Evolutionary conservation across 345 rosid genomes (phyloP), one percentile per base, ranked within the genome.

Genomic region (Heritiera littoralis): DNA sequence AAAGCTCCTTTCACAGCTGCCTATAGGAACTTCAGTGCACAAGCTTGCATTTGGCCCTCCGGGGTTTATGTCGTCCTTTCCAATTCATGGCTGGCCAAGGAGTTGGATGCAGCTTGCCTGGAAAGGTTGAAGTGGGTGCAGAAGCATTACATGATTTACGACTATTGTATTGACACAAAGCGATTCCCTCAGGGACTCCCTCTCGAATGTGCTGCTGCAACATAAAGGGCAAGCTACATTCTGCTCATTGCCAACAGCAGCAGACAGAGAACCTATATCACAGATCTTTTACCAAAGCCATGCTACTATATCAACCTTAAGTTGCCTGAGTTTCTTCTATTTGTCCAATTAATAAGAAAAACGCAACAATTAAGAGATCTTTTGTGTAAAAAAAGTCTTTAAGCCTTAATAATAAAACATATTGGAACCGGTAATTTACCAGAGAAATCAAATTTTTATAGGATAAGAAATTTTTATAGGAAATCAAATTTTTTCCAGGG

Each of bases 1-100:
- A 79, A 84, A 74, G 92, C 92, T 52, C 93, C 93, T 18, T 90
- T 90, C 81, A 90, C 88, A 45, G 90, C 92, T 56, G 83, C 91
- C 0, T 89, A 85, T 78, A 84, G 88, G 78, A 86, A 86, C 66
- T 83, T 90, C 55, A 84, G 78, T 43, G 83, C 83, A 14, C 77
- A 83, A 59, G 92, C 91, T 68, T 91, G 95, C 61, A 81, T 86
- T 40, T 78, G 85, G 92, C 84, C 84, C 3, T 78, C 83, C 17
- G 86, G 89, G 13, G 28, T 75, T 11, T 46, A 48, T 28, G n/a
- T 81, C 85, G 2, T 84, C 88, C 52, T 38, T 78, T 35, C 11
- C 45, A 18, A 52, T 81, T 75, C 58, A 49, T 66, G 64, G 73
- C 61, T 77, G 13, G 81, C 85, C 0, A 79, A 85, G 35, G 74